phyloP scores from a whole-genome alignment of 1,284 basidiomycete genomes.

The Leucoagaricus sp. region DNA sequence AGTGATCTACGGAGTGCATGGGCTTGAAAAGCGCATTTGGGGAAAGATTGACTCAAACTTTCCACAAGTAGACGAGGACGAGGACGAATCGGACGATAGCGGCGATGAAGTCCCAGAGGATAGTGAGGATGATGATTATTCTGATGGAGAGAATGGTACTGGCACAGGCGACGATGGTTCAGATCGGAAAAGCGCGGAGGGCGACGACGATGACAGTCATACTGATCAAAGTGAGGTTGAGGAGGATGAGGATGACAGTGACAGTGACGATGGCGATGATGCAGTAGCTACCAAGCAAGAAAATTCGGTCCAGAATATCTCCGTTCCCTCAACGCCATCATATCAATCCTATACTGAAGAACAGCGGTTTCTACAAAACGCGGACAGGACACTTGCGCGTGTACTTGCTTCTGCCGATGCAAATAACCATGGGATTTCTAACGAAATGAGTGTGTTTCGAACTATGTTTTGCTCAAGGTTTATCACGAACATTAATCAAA shows the following conservation, averaged over 20 bases:
- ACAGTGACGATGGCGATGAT: constrained; percentile 14
- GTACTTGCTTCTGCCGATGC: constrained; percentile 58
- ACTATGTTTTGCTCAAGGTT: not conserved
- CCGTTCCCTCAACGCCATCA: constrained; percentile 17
- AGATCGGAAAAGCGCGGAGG: not conserved
- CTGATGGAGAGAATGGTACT: too few relatives aligned
- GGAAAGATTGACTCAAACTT: constrained; percentile 45
- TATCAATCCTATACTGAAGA: constrained; percentile 40
- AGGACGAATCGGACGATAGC: constrained; percentile 22
- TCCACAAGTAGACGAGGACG: constrained; percentile 20
- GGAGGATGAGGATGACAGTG: constrained; percentile 22
- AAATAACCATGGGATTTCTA: constrained; percentile 52
- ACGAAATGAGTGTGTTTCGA: constrained; percentile 55
- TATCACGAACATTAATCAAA: not conserved
- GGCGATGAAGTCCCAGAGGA: constrained; percentile 27
- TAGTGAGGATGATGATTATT: constrained; percentile 18
- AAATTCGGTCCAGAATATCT: not conserved
- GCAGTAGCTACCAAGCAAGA: not conserved
- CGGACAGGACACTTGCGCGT: constrained; percentile 62
- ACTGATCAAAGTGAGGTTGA: too few relatives aligned
- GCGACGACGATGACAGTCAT: constrained; percentile 1
- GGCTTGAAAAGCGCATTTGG: constrained; percentile 60
- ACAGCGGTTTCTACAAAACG: constrained; percentile 48
- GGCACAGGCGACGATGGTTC: too few relatives aligned
- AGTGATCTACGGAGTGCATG: constrained; percentile 63